Percentiles rank a stretch among this genome's conserved stretches.
phyloP scores from a whole-genome alignment of 352 stramenopile genomes.

The Globisporangium megalacanthum region DNA sequence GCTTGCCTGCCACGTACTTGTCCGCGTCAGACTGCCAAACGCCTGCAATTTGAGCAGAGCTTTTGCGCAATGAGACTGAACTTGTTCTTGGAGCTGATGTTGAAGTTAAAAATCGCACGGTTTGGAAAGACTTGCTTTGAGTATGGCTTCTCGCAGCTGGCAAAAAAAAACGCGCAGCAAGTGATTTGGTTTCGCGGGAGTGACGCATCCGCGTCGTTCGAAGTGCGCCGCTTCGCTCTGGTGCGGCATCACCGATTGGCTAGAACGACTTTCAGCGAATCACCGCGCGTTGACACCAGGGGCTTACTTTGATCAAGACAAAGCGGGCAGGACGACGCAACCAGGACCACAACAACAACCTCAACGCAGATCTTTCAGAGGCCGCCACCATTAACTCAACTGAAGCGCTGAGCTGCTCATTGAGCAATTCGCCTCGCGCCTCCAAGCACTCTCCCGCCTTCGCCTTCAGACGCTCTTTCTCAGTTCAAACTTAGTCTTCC shows the following conservation, averaged over 20 bases:
- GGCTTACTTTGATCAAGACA: no score
- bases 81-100: neutral
- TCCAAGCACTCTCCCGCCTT: no score
- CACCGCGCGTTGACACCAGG: neutral
- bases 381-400: no score
- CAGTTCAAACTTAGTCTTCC: no score
- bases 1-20: neutral
- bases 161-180: neutral
- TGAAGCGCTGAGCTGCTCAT: no score
- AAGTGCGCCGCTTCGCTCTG: neutral
- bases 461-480: no score
- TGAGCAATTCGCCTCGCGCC: no score
- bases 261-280: neutral
- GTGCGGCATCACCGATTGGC: no score
- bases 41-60: no score
- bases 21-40: no score
- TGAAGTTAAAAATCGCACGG: neutral
- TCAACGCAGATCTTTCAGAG: no score
- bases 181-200: neutral
- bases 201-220: neutral
- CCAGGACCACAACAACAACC: constrained; percentile 87
- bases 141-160: neutral
- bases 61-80: no score
- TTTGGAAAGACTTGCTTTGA: neutral
- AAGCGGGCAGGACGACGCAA: constrained; percentile 20